Base-by-base conservation (phyloP, 371 early-diverging fungal species). In the Mortierella sp. region DNA sequence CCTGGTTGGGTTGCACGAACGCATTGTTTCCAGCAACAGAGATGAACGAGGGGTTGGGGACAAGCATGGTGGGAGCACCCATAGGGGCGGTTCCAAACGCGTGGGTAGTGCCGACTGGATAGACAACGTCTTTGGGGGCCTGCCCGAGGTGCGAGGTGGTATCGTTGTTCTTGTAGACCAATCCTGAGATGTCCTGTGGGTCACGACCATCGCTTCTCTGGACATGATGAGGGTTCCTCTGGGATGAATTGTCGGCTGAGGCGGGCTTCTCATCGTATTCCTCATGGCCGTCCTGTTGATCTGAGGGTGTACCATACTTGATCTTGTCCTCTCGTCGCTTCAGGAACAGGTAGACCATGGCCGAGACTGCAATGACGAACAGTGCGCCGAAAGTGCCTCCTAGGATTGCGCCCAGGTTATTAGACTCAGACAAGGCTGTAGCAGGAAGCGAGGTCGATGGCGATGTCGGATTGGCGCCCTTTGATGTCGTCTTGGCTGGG, bases 381-480 rank as follows among this genome's bases (percentile, higher is more conserved):
- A 79, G 26, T 11, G 67, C 63, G 5, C 79, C 79, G 40, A 79
- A 71, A 0, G 66, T 53, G 3, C 79, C 74, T 71, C 79, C 79
- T 7, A 79, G 52, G 45, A 79, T 79, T 0, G 79, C 68, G 3
- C 79, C 75, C 16, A 79, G 64, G 43, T 79, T 74, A 48, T 31
- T 71, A 14, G 55, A 29, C 26, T 16, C 31, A 26, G 69, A 11
- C 16, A 64, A 67, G 1, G 71, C 37, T 2, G 70, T 44, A 0
- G 31, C 10, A 1, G 16, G 19, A 11, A 44, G 1, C 8, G 55
- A 16, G 4, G 66, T n/a, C 44, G 50, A 13, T 47, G 70, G 43
- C 14, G 61, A 11, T 16, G 68, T 39, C 14, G 66, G 37, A 11
- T 8, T 13, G 41, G 44, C 19, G 44, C 40, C 31, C 31, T 14